Evolutionary conservation across 179 eudicot species (phyloP), one percentile per base, ranked within the genome.

Genomic region (Beta macrorhiza): DNA sequence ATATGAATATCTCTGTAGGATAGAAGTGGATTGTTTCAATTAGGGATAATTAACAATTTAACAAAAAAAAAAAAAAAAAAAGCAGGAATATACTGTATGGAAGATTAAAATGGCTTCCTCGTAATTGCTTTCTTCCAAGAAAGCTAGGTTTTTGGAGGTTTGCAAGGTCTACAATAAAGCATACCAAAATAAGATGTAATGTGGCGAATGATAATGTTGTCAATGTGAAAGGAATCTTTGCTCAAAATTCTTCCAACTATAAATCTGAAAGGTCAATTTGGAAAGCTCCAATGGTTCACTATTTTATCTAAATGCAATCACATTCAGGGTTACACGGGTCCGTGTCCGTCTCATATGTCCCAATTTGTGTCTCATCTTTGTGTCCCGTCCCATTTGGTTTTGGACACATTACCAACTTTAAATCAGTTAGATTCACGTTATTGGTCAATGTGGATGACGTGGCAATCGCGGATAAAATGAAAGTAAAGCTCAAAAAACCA

Each of bases 191-290:
- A 74, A 74, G 6, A 44, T 9, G 70, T 62, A 75, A 81, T 81
- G 82, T 68, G 82, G 82, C 76, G 82, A 77, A 72, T 81, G 82
- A 84, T 76, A 64, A 58, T 78, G 84, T 76, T 17, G 53, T 61
- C 14, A 82, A 70, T 84, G 84, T 84, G 87, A 84, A 84, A 25
- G 82, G 84, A 84, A 84, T 84, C 65, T 81, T 19, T n/a, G 12
- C 45, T 16, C 29, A 19, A 74, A 42, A 63, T 49, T 67, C 72
- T 17, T 83, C 75, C 58, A 45, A 7, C 56, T 64, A 59, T 51
- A 64, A 19, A 20, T 16, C 25, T 14, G 25, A 19, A 15, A 15
- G 25, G n/a, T 74, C 79, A 67, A 37, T 65, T 67, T 64, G 44
- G n/a, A 67, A 3, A 52, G 42, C 62, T 19, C 42, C 32, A 63